Conservation (phyloP, 345 rosid genomes). For the Populus euphratica region DNA sequence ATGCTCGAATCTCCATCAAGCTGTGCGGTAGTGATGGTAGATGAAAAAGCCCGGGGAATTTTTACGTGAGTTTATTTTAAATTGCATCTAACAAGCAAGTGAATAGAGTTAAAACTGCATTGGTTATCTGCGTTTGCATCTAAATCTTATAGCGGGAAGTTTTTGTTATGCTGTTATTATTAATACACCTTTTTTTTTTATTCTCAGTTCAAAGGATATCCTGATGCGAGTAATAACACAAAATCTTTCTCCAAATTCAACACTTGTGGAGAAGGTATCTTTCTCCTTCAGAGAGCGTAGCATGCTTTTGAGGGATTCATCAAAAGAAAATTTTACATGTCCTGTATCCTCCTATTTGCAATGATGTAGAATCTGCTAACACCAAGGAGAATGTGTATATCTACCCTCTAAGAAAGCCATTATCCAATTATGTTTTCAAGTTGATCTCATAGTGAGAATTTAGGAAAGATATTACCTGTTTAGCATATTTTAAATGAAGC, state of each 20-base stretch:
- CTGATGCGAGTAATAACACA: constrained; percentile 93
- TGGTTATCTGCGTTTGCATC: background rate
- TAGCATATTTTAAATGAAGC: background rate
- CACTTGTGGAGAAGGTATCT: constrained; percentile 77
- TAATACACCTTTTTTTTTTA: constrained; percentile 10
- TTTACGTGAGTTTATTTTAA: constrained; percentile 62
- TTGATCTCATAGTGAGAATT: background rate
- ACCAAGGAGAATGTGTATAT: background rate
- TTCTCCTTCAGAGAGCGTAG: background rate
- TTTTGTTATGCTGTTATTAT: constrained; percentile 6
- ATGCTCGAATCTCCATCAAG: constrained; percentile 76
- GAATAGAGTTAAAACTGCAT: background rate
- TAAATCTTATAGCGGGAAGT: background rate
- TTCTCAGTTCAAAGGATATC: constrained; percentile 84
- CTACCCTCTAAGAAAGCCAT: background rate
- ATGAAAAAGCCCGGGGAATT: constrained; percentile 77
- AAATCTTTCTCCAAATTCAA: constrained; percentile 66
- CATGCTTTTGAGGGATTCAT: background rate
- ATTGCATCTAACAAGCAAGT: constrained; percentile 5
- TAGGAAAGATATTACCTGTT: background rate
- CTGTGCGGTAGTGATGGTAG: constrained; percentile 72
- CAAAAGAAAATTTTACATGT: background rate
- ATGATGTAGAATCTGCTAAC: background rate
- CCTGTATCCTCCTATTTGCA: background rate
- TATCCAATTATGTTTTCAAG: background rate